phyloP scores from a whole-genome alignment of 1,284 basidiomycete genomes.

The Wolfiporia cocos region DNA sequence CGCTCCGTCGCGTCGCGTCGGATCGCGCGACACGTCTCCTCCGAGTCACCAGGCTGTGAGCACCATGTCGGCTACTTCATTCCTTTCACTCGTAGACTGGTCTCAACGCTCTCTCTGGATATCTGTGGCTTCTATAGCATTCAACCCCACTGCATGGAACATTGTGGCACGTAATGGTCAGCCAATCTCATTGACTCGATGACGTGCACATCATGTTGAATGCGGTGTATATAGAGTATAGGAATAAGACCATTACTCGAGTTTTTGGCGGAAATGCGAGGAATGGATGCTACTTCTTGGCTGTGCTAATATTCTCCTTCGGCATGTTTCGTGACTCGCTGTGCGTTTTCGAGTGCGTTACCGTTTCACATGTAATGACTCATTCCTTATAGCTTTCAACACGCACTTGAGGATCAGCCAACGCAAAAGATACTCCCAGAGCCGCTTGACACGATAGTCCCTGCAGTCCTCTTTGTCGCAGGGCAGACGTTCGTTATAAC shows the following conservation, averaged over 20 bases:
- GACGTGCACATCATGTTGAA: slow-evolving; percentile 1
- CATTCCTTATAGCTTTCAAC: slow-evolving; percentile 49
- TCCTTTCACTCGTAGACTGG: slow-evolving; percentile 40
- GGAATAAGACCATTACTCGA: slow-evolving; percentile 82
- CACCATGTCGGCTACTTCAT: neutral
- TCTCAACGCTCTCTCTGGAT: slow-evolving; percentile 62
- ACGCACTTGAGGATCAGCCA: slow-evolving; percentile 73
- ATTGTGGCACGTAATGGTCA: slow-evolving; percentile 88
- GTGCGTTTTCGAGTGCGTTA: slow-evolving; percentile 40
- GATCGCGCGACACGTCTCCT: neutral
- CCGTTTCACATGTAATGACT: slow-evolving; percentile 1
- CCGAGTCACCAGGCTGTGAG: neutral
- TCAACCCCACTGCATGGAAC: slow-evolving; percentile 97
- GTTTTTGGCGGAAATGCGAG: slow-evolving; percentile 70
- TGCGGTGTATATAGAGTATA: slow-evolving; percentile 58
- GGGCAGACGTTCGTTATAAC: slow-evolving; percentile 84
- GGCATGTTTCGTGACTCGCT: slow-evolving; percentile 84
- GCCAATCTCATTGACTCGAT: slow-evolving; percentile 17
- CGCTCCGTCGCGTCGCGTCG: neutral
- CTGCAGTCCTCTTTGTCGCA: slow-evolving; percentile 56
- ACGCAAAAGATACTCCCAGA: slow-evolving; percentile 47
- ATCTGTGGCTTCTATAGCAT: slow-evolving; percentile 61
- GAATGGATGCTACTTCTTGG: slow-evolving; percentile 85
- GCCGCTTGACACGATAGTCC: slow-evolving; percentile 55
- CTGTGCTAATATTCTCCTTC: slow-evolving; percentile 84